These are phyloP conservation scores for Cercospora beticola DNA, from an alignment of 2,329 filamentous ascomycete genomes.

Conservation along the genomic window DNA sequence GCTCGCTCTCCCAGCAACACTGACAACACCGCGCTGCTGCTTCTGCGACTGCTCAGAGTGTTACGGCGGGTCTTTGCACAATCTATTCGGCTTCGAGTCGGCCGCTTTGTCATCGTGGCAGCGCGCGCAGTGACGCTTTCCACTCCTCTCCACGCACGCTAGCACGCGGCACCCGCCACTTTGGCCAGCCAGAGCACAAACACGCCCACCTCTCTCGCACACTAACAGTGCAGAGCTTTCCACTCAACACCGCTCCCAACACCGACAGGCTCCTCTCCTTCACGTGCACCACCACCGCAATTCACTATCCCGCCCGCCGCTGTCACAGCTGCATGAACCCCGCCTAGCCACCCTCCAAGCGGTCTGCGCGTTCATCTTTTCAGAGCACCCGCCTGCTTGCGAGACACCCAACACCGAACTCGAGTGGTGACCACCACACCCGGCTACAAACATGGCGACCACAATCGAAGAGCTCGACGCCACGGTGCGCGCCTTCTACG, in stretches of 20 bases:
- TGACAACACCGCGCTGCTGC: conserved; percentile 3
- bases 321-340: conserved; percentile 31
- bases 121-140: neutral
- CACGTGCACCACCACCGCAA: conserved; percentile 14
- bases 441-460: conserved; percentile 55
- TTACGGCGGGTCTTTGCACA: neutral
- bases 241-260: conserved; percentile 8
- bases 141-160: conserved; percentile 3
- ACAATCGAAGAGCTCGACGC: conserved; percentile 93
- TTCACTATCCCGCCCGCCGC: conserved; percentile 5
- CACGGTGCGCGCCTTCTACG: conserved; percentile 95
- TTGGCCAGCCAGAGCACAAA: neutral
- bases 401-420: conserved; percentile 28
- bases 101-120: neutral
- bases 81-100: neutral
- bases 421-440: conserved; percentile 20
- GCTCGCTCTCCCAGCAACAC: neutral
- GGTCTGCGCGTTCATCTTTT: conserved; percentile 34
- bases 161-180: conserved; percentile 6
- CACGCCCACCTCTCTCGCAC: conserved; percentile 3
- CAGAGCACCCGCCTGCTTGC: conserved; percentile 4
- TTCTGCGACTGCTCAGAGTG: neutral
- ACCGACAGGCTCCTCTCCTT: conserved; percentile 1
- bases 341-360: conserved; percentile 28
- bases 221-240: conserved; percentile 5